phyloP scores from a whole-genome alignment of 768 basidiomycete species.

The Mycena epipterygia region DNA sequence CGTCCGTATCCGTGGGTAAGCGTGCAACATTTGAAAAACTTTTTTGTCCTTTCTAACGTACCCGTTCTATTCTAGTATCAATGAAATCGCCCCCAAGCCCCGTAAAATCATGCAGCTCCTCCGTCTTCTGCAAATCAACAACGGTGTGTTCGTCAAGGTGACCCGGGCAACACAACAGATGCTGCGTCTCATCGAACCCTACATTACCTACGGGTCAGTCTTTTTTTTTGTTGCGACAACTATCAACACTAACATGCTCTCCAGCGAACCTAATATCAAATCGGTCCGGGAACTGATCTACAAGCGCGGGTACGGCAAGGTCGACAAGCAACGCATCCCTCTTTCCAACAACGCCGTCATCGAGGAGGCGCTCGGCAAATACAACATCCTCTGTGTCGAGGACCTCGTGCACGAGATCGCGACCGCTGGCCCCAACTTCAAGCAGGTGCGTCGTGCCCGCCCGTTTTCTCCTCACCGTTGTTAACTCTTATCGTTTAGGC shows the following conservation, averaged over 20 bases:
- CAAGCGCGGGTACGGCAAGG: slow-evolving; percentile 99
- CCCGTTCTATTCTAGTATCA: slow-evolving; percentile 88
- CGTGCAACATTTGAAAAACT: slow-evolving; percentile 48
- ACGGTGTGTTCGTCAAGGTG: slow-evolving; percentile 97
- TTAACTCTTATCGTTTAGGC: slow-evolving; percentile 60
- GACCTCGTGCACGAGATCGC: slow-evolving; percentile 98
- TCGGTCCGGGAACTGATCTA: slow-evolving; percentile 97
- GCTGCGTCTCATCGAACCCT: slow-evolving; percentile 97
- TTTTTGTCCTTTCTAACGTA: slow-evolving; percentile 20
- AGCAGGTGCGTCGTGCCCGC: slow-evolving; percentile 75
- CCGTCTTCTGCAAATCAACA: slow-evolving; percentile 99
- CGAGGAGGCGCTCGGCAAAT: slow-evolving; percentile 91
- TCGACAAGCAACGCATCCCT: slow-evolving; percentile 97
- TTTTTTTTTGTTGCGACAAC: not conserved
- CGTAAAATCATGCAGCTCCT: slow-evolving; percentile 99
- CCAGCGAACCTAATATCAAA: slow-evolving; percentile 95
- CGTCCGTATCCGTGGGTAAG: slow-evolving; percentile 93
- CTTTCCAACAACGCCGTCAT: slow-evolving; percentile 95
- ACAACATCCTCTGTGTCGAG: slow-evolving; percentile 96
- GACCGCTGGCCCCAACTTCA: slow-evolving; percentile 98
- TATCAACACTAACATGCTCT: not conserved
- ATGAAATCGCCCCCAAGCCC: slow-evolving; percentile 99
- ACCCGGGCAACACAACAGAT: slow-evolving; percentile 97
- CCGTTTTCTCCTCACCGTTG: slow-evolving; percentile 13
- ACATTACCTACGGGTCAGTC: slow-evolving; percentile 93